These are phyloP conservation scores for Hamigera avellanea DNA, from an alignment of 495 filamentous ascomycete genomes.

Conservation along the genomic window DNA sequence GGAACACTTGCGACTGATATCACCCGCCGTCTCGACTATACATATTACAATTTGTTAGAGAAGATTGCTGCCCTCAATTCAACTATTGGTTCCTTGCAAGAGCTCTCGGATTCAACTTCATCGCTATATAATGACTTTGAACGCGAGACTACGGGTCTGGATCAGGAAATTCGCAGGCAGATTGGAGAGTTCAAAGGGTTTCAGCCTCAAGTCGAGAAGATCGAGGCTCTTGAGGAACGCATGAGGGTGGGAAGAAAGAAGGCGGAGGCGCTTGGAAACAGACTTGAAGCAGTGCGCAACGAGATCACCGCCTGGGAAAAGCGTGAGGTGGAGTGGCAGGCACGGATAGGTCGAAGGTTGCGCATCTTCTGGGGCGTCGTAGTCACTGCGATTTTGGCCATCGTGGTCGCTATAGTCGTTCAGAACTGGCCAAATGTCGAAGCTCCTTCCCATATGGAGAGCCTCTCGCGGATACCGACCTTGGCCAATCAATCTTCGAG, in stretches of 20 bases:
- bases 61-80: conserved; percentile 58
- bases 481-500: conserved; percentile 1
- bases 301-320: conserved; percentile 63
- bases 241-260: conserved; percentile 50
- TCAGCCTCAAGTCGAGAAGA: conserved; percentile 54
- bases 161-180: conserved; percentile 51
- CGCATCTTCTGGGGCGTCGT: conserved; percentile 50
- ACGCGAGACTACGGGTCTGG: conserved; percentile 45
- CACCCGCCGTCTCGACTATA: conserved; percentile 69
- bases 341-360: conserved; percentile 48
- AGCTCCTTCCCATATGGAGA: no score
- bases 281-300: conserved; percentile 51
- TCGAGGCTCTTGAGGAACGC: conserved; percentile 53
- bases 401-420: conserved; percentile 33
- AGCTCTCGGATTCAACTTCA: conserved; percentile 51
- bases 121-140: conserved; percentile 52
- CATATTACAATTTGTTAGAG: conserved; percentile 74
- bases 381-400: conserved; percentile 17
- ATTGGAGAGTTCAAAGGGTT: conserved; percentile 57
- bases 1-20: conserved; percentile 38
- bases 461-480: neutral
- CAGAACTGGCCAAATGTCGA: conserved; percentile 13
- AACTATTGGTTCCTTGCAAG: conserved; percentile 56
- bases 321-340: conserved; percentile 62
- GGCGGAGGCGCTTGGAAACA: conserved; percentile 50